Evolutionary conservation across 768 basidiomycete genomes (phyloP).

Genomic region (Suillus bovinus): DNA sequence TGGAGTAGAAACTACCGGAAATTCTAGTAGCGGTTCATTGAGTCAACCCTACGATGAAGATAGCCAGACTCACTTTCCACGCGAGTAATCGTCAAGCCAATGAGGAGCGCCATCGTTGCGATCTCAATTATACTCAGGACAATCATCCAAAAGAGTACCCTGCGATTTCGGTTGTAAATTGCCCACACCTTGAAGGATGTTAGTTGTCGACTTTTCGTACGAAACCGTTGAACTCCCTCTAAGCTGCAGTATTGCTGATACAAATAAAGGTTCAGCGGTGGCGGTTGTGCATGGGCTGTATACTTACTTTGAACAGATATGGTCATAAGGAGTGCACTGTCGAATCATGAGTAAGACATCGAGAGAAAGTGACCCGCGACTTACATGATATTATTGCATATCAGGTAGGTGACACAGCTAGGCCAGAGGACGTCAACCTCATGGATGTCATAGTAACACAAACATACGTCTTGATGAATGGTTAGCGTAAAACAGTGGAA

Average conservation of each 20-base stretch:
- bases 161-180: constrained; percentile 12
- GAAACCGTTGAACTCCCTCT: constrained; percentile 1
- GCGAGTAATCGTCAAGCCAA: constrained; percentile 10
- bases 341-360: neutral
- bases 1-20: constrained; percentile 22
- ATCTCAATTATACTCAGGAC: constrained; percentile 6
- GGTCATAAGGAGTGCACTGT: constrained; percentile 15
- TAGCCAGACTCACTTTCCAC: constrained; percentile 10
- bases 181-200: constrained; percentile 14
- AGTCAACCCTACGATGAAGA: neutral
- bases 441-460: neutral
- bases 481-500: neutral
- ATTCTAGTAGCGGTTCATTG: constrained; percentile 10
- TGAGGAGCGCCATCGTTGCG: constrained; percentile 10
- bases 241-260: constrained; percentile 10
- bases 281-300: neutral
- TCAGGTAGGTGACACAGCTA: constrained; percentile 12
- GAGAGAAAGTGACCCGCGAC: neutral
- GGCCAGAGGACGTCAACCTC: neutral
- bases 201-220: neutral
- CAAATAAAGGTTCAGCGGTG: neutral
- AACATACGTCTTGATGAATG: constrained; percentile 1
- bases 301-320: constrained; percentile 14
- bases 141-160: constrained; percentile 5
- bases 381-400: constrained; percentile 13